Evolutionary conservation across 2,329 filamentous ascomycete species (phyloP).

Genomic region (Neoarthrinium moseri): DNA sequence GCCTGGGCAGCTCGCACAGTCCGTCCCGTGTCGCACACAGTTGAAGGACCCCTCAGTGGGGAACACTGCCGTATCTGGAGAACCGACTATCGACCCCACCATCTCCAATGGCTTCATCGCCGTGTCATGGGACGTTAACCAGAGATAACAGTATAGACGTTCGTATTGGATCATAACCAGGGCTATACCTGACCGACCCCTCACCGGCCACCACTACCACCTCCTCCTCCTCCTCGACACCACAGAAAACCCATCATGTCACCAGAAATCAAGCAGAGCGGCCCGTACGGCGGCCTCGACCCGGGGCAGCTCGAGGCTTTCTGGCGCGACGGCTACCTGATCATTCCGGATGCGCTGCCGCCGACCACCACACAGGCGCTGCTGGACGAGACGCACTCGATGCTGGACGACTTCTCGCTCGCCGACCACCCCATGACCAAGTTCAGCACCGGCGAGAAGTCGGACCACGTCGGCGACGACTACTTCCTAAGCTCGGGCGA

Average conservation of each 20-base stretch:
- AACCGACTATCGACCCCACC: slow-evolving; percentile 1
- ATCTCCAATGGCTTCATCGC: slow-evolving; percentile 1
- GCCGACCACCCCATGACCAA: slow-evolving; percentile 85
- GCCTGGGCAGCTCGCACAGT: neutral
- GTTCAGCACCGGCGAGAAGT: slow-evolving; percentile 80
- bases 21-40: neutral
- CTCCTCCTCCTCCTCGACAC: too few species aligned
- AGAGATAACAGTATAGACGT: too few species aligned
- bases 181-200: too few species aligned
- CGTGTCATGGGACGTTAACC: too few species aligned
- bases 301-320: slow-evolving; percentile 71
- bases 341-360: slow-evolving; percentile 76
- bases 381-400: slow-evolving; percentile 69
- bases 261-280: slow-evolving; percentile 14
- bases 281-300: slow-evolving; percentile 57
- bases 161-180: too few species aligned
- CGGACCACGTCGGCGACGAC: slow-evolving; percentile 82
- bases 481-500: slow-evolving; percentile 92
- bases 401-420: slow-evolving; percentile 77
- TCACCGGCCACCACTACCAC: too few species aligned
- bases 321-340: slow-evolving; percentile 82
- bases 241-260: too few species aligned
- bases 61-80: neutral
- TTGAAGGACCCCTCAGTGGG: slow-evolving; percentile 10
- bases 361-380: slow-evolving; percentile 64